Evolutionary conservation across 495 filamentous ascomycete genomes (phyloP).

Genomic region (Acidomyces sp.): DNA sequence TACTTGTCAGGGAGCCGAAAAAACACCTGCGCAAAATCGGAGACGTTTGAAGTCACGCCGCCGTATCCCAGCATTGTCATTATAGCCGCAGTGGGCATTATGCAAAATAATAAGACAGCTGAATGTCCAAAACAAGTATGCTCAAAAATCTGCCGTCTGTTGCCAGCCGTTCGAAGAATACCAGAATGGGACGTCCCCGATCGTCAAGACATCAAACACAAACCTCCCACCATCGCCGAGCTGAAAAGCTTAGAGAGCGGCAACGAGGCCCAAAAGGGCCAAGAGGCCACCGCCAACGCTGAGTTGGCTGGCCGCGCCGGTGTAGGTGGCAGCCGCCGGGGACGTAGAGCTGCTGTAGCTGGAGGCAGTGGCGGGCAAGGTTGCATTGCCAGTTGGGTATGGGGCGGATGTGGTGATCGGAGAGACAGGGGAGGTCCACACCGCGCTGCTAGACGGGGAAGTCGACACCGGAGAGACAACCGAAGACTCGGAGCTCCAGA

Average conservation of each 20-base stretch:
- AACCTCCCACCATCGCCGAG: background rate
- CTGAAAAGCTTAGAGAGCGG: constrained; percentile 17
- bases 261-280: constrained; percentile 45
- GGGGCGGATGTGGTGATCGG: constrained; percentile 2
- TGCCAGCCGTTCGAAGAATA: background rate
- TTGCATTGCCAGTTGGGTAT: constrained; percentile 4
- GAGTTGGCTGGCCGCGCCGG: constrained; percentile 42
- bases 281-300: constrained; percentile 51
- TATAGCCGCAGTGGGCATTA: background rate
- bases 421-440: background rate
- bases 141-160: background rate
- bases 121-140: background rate
- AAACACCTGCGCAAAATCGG: background rate
- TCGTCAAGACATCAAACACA: background rate
- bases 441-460: background rate
- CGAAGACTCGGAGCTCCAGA: background rate
- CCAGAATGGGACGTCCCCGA: background rate
- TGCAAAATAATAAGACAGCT: background rate
- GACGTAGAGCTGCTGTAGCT: constrained; percentile 25
- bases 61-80: background rate
- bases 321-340: constrained; percentile 31
- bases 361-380: constrained; percentile 12
- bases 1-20: background rate
- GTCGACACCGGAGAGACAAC: background rate
- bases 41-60: background rate